These are phyloP conservation scores for Cordyceps tenuipes DNA, from an alignment of 2,329 filamentous ascomycete genomes.

Conservation along the genomic window DNA sequence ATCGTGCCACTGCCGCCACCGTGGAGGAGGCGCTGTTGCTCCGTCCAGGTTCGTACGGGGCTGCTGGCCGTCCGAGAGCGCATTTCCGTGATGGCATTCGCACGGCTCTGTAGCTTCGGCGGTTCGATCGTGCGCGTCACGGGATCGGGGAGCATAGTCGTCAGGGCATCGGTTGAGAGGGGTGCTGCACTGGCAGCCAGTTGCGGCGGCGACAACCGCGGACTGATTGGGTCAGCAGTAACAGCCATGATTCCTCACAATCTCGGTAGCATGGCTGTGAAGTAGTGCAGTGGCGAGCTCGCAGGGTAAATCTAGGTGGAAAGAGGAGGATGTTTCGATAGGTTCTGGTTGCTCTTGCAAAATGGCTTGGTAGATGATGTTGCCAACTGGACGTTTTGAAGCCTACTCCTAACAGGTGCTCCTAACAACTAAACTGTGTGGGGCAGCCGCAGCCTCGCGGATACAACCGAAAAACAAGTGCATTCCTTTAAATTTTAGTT, in stretches of 20 bases:
- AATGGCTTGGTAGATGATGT: not conserved
- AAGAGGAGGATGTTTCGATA: not conserved
- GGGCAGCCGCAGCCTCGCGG: not conserved
- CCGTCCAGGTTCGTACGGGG: conserved; percentile 4
- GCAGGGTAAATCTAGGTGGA: not conserved
- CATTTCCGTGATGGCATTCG: not conserved
- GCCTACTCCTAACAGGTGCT: no score
- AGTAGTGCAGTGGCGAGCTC: not conserved
- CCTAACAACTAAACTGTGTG: not conserved
- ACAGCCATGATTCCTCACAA: conserved; percentile 15
- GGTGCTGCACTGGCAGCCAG: not conserved
- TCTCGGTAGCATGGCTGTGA: not conserved
- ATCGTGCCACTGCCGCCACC: not conserved
- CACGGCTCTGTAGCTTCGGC: not conserved
- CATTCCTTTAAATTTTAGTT: not conserved
- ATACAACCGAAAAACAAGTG: not conserved
- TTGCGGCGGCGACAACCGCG: conserved; percentile 13
- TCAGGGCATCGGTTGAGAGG: not conserved
- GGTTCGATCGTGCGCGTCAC: not conserved
- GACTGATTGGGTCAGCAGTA: conserved; percentile 18
- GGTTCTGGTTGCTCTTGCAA: not conserved
- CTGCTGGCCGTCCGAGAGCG: conserved; percentile 9
- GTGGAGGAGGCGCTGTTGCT: conserved; percentile 2
- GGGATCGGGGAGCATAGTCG: not conserved
- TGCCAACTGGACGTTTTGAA: conserved; percentile 6